A percentile compares a stretch with the other conserved stretches of the same genome.
Evolutionary conservation across 257 asterid species (phyloP).

Genomic region (Gentiana macrophylla): DNA sequence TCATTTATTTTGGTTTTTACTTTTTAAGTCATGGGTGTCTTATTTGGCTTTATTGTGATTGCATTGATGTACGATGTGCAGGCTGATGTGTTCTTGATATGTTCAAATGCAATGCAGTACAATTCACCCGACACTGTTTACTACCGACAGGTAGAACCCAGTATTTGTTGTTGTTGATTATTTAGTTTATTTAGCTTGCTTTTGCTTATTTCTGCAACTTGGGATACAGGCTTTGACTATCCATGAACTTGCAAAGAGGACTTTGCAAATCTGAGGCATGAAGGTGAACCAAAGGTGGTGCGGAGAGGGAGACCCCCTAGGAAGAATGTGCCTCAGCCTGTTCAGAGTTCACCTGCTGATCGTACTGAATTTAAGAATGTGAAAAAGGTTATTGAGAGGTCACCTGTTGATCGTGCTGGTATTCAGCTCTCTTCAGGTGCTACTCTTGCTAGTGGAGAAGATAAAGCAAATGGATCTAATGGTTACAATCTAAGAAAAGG

Average conservation of each 20-base stretch:
- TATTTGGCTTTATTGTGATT: neutral
- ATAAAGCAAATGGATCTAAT: constrained; percentile 47
- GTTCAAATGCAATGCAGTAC: constrained; percentile 92
- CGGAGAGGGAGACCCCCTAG: constrained; percentile 96
- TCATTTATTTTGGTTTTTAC: no score
- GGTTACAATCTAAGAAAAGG: constrained; percentile 75
- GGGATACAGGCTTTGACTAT: constrained; percentile 69
- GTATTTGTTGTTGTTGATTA: constrained; percentile 3
- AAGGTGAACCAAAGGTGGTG: constrained; percentile 88
- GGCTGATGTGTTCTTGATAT: constrained; percentile 85
- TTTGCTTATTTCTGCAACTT: constrained; percentile 1
- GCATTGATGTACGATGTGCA: constrained; percentile 23
- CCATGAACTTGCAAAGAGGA: constrained; percentile 80
- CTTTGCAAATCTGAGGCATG: constrained; percentile 72
- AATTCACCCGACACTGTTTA: constrained; percentile 76
- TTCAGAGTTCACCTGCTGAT: constrained; percentile 45
- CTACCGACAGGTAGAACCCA: constrained; percentile 65
- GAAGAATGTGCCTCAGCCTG: constrained; percentile 55
- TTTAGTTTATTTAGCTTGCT: constrained; percentile 4
- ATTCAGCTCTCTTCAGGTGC: constrained; percentile 47
- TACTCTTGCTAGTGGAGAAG: constrained; percentile 53
- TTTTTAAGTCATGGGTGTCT: neutral
- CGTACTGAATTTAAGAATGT: constrained; percentile 38
- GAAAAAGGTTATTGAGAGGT: constrained; percentile 45
- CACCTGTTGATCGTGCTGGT: constrained; percentile 45